phyloP scores from a whole-genome alignment of 1,284 basidiomycete genomes.

The Marasmius fiardii region DNA sequence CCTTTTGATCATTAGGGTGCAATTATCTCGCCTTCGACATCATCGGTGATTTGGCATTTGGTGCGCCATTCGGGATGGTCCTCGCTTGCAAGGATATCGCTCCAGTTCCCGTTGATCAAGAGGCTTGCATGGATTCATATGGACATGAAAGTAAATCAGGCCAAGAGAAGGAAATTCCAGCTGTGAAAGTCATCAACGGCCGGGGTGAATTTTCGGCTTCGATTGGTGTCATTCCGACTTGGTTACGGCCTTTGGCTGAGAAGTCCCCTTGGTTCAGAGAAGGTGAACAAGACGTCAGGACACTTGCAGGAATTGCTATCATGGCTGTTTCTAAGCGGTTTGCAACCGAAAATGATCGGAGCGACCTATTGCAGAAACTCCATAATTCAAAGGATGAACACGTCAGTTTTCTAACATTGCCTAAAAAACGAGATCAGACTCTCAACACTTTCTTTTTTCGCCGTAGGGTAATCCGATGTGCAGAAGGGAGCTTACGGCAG shows the following conservation, averaged over 20 bases:
- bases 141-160: slow-evolving; percentile 32
- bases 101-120: slow-evolving; percentile 43
- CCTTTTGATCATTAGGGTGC: slow-evolving; percentile 27
- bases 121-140: slow-evolving; percentile 54
- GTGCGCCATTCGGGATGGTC: slow-evolving; percentile 89
- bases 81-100: slow-evolving; percentile 72
- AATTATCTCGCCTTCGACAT: slow-evolving; percentile 86
- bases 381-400: slow-evolving; percentile 14
- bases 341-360: slow-evolving; percentile 4
- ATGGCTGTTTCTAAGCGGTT: slow-evolving; percentile 17
- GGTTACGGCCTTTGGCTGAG: slow-evolving; percentile 55
- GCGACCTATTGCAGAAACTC: slow-evolving; percentile 28
- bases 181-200: slow-evolving; percentile 84
- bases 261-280: slow-evolving; percentile 14
- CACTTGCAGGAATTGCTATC: slow-evolving; percentile 16
- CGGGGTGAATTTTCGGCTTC: slow-evolving; percentile 87
- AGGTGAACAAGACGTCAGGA: slow-evolving; percentile 13
- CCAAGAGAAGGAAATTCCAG: slow-evolving; percentile 64
- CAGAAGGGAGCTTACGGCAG: slow-evolving; percentile 24
- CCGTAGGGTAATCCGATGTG: slow-evolving; percentile 13
- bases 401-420: slow-evolving; percentile 9
- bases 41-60: slow-evolving; percentile 84
- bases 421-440: background rate
- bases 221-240: slow-evolving; percentile 76
- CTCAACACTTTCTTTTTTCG: no score